Percentiles rank a stretch among this genome's conserved stretches.
Conservation (phyloP, 768 basidiomycete species). For the Suillus subluteus region DNA sequence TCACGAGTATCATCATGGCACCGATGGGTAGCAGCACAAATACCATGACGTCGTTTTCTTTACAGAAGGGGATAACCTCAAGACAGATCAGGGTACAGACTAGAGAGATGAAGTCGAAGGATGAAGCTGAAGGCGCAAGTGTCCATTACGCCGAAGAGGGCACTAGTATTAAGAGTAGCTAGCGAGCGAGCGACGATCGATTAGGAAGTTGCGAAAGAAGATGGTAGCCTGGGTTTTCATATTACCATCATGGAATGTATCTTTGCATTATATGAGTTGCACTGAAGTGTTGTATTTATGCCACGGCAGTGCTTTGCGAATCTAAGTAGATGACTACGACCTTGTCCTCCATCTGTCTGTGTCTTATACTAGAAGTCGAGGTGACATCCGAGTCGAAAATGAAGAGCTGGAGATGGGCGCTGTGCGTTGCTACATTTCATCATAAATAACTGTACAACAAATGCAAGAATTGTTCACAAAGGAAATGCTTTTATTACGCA, state of each 20-base stretch:
- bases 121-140: background rate
- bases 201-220: background rate
- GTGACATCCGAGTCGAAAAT: too few species aligned
- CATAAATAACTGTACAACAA: too few species aligned
- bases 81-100: background rate
- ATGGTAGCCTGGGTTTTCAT: background rate
- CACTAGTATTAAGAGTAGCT: background rate
- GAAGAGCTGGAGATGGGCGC: too few species aligned
- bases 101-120: background rate
- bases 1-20: background rate
- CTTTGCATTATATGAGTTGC: background rate
- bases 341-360: too few species aligned
- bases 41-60: background rate
- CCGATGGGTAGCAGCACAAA: background rate
- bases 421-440: background rate
- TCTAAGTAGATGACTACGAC: too few species aligned
- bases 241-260: background rate
- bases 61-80: conserved; percentile 31
- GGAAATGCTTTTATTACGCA: background rate
- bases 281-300: background rate
- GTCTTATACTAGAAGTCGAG: too few species aligned
- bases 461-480: too few species aligned
- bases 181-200: background rate
- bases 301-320: too few species aligned
- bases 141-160: background rate